phyloP scores from a whole-genome alignment of 2,329 filamentous ascomycete species.

The Botryosphaeria dothidea region DNA sequence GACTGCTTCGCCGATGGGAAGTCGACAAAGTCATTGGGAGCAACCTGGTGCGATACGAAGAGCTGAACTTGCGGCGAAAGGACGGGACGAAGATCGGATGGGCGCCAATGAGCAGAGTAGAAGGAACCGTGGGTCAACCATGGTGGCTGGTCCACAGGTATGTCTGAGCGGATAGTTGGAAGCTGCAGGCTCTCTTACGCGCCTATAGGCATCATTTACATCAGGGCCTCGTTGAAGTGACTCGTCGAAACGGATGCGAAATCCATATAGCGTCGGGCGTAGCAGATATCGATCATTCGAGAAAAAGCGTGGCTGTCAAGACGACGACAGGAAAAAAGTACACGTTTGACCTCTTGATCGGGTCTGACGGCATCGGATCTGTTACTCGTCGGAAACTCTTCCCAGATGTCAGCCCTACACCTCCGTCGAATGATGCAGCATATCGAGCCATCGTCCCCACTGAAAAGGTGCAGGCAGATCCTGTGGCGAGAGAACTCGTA shows the following conservation, averaged over 20 bases:
- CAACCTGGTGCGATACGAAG: conserved; percentile 42
- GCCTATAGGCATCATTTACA: conserved; percentile 46
- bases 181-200: neutral
- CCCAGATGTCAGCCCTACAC: conserved; percentile 42
- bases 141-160: conserved; percentile 49
- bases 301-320: conserved; percentile 30
- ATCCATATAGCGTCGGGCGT: conserved; percentile 43
- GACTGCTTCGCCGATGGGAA: conserved; percentile 42
- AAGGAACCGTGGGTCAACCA: conserved; percentile 34
- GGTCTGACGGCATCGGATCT: conserved; percentile 46
- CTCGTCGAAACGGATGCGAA: conserved; percentile 39
- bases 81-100: conserved; percentile 42
- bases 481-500: conserved; percentile 40
- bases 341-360: conserved; percentile 41
- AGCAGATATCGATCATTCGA: conserved; percentile 30
- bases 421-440: conserved; percentile 45
- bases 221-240: conserved; percentile 43
- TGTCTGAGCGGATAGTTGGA: neutral
- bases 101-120: conserved; percentile 36
- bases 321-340: conserved; percentile 32
- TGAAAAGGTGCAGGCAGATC: conserved; percentile 44
- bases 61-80: conserved; percentile 43
- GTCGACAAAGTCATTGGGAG: conserved; percentile 43
- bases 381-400: conserved; percentile 40
- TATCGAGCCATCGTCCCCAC: conserved; percentile 50